Base-by-base conservation (phyloP, 140 eudicot genomes). In the Flaveria floridana region DNA sequence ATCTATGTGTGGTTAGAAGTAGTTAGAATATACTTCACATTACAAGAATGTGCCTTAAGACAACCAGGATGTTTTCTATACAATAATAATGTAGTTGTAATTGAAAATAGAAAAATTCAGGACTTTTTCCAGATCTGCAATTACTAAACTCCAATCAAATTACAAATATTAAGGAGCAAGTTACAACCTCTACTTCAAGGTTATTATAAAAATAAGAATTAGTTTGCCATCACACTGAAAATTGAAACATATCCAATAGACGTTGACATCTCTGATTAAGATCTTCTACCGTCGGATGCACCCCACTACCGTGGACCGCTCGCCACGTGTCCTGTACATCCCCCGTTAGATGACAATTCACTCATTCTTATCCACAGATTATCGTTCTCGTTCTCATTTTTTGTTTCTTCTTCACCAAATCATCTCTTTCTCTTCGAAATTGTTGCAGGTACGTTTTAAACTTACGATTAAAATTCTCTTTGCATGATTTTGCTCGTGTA, bases 361-460 rank as follows among this genome's bases (percentile, higher is more conserved):
- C 10, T 8, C 13, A 44, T 44, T 44, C 50, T 44, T 44, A 44
- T 44, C 50, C 72, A 26, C 80, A 59, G 61, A 74, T 7, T 5
- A 69, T 58, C 57, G n/a, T 4, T 61, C 26, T 12, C 48, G 8
- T n/a, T 80, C 2, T 46, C 34, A 48, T 37, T n/a, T 3, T 39
- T 50, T 34, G 41, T 34, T 34, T 34, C 41, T 34, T 34, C 67
- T 28, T 75, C 76, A 65, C 25, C 0, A 67, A 56, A 20, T 58
- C 48, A 6, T 48, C 53, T 48, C 16, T 13, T 48, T 48, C 55
- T 12, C 55, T 11, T 48, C 16, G 18, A 48, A 48, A 48, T 11
- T 47, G 23, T 19, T 50, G 48, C 76, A 68, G 80, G 84, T 80
- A 68, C 25, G 39, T 57, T 25, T 25, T 3, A 25, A 19, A 23